Percentiles rank a stretch among this genome's conserved stretches.
phyloP scores from a whole-genome alignment of 1,284 basidiomycete species.

The Papiliotrema fonsecae region DNA sequence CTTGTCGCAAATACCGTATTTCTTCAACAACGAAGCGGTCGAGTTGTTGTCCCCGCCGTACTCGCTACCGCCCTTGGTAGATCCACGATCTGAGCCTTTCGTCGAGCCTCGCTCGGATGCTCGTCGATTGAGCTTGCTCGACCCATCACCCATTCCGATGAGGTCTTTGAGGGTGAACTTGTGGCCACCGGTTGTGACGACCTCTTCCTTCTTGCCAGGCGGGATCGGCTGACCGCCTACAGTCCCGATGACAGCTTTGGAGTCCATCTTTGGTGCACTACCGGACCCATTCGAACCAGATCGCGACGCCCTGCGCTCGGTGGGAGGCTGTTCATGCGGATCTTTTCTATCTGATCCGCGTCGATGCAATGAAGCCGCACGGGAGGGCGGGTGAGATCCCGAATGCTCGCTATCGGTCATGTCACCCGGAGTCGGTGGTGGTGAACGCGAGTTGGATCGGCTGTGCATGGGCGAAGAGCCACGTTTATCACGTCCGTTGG shows the following conservation, averaged over 20 bases:
- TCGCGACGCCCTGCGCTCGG: conserved; percentile 24
- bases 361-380: conserved; percentile 34
- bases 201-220: conserved; percentile 33
- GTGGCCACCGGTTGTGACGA: conserved; percentile 51
- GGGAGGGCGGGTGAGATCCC: conserved; percentile 32
- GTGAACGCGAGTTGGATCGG: conserved; percentile 22
- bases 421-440: conserved; percentile 34
- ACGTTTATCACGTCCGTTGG: conserved; percentile 11
- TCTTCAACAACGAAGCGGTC: conserved; percentile 61
- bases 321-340: conserved; percentile 28
- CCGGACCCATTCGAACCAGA: conserved; percentile 22
- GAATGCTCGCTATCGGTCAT: conserved; percentile 33
- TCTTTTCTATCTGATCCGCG: conserved; percentile 21
- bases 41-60: conserved; percentile 38
- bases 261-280: conserved; percentile 4
- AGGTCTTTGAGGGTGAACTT: conserved; percentile 82
- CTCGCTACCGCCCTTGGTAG: conserved; percentile 40
- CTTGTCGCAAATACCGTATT: conserved; percentile 97
- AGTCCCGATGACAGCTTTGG: conserved; percentile 14
- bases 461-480: conserved; percentile 15
- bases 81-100: conserved; percentile 50
- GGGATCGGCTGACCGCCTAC: conserved; percentile 18
- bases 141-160: conserved; percentile 51
- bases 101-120: conserved; percentile 63
- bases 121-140: conserved; percentile 66